Base-by-base conservation (phyloP, 1,284 basidiomycete species). In the Apiotrichum porosum region DNA sequence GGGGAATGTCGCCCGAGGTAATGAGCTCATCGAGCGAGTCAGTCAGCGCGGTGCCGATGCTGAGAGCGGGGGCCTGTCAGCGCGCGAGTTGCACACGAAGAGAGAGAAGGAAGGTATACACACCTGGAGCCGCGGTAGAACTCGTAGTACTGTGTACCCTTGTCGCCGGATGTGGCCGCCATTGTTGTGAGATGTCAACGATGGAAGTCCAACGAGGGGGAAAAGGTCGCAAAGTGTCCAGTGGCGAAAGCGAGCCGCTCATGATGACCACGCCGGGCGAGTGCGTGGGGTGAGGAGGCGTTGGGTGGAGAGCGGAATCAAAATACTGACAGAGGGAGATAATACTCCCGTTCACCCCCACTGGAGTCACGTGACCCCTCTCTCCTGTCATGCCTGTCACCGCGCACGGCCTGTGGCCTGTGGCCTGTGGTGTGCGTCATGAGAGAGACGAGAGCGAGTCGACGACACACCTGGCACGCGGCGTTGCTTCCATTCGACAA, bases 21-120 rank as follows among this genome's bases (percentile, higher is more conserved):
- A 98, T 98, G 54, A 98, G 82, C 76, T 98, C 94, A 76, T 98
- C 94, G 61, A 98, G 83, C 56, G 94, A 92, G 78, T 98, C 94
- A n/a, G 94, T 97, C 47, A 98, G 80, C 38, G 94, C 91, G 79
- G 93, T 90, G 35, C 94, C 94, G 73, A 97, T 90, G 60, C 94
- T 97, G 63, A 15, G 2, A 49, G 22, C 21, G 24, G 39, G 22
- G 23, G 36, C 18, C 18, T 5, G 26, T 10, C 30, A 15, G 34
- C 19, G 13, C 17, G 12, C 33, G 12, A 8, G 10, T n/a, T 34
- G 14, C 33, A 21, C 6, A n/a, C n/a, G n/a, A n/a, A n/a, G n/a
- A n/a, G n/a, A n/a, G n/a, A n/a, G n/a, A n/a, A n/a, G n/a, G n/a
- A n/a, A n/a, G n/a, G n/a, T n/a, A n/a, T n/a, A n/a, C n/a, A n/a